Evolutionary conservation across 306 rosid species (phyloP), one percentile per base, ranked within the genome.

Genomic region (Corylus americana): DNA sequence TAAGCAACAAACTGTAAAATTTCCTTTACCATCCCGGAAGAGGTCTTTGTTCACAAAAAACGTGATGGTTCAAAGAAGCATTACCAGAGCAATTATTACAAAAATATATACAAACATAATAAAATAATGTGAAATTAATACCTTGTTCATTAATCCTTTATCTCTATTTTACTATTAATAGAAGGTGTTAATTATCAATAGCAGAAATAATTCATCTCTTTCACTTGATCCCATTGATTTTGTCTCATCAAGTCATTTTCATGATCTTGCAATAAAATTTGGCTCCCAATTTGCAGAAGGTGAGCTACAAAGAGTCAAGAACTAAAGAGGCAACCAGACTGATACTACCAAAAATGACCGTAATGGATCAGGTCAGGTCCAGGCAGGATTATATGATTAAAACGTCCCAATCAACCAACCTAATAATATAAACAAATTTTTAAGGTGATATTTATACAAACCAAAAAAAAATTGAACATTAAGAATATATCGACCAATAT

Each of bases 241-340:
- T 31, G 22, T 80, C 39, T 0, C 44, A 18, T 63, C 55, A 79
- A 29, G 44, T 48, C 72, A 71, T 39, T 72, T 42, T 71, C 58
- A 18, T 16, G 49, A 67, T 17, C 39, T 17, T 39, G 37, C 25
- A 66, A 39, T 37, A 8, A 59, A 59, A 59, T 59, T 11, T 59
- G 66, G 37, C 37, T 55, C 8, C 66, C 66, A 11, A 59, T 25
- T 22, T 59, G 11, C 31, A 11, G 3, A 25, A 59, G 25, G 25
- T 3, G 48, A 67, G 50, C 25, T 39, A 18, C 4, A 67, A 58
- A 67, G 50, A 14, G 50, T 39, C 13, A 67, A 39, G 18, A 67
- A 67, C 49, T 67, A 39, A 62, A 67, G 71, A n/a, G 14, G 50
- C 49, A 17, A 48, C 71, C 49, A 37, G 12, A 16, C 71, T 18